Base-by-base conservation (phyloP, 371 early-diverging fungal species). In the Blakeslea trispora region DNA sequence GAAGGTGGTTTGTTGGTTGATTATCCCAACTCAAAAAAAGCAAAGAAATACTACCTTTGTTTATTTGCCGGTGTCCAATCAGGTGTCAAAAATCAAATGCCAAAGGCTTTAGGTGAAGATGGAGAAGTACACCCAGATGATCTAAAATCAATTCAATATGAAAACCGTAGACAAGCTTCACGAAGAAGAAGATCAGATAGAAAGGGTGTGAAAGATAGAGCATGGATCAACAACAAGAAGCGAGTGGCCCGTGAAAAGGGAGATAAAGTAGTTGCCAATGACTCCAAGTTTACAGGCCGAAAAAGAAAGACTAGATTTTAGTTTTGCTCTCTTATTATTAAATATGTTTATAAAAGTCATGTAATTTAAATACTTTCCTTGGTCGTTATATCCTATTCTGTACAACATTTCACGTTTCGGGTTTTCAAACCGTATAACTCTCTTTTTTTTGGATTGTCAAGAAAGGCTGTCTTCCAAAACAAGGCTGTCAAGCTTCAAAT, bases 1-100 rank as follows among this genome's bases (percentile, higher is more conserved):
- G 89, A 91, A 49, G 99, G 99, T 48, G 99, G 99, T 58, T 69
- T 99, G 8, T 90, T 99, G 3, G 88, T 98, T 11, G 99, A 99
- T 71, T 97, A 92, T 66, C 98, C 97, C 41, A 96, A 98, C 73
- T 92, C 92, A 5, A 90, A 95, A 57, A 98, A 95, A 71, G 97
- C 98, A 11, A 93, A 92, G 61, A 99, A 99, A 77, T 94, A 93
- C 63, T 99, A 90, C 66, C 75, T 99, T 31, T 96, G 97, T 68
- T 70, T 99, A 53, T 94, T 96, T 81, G 95, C 96, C 1, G 99
- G 99, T 21, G 87, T 79, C 61, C 82, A 83, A 34, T 64, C 78
- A 13, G 71, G 78, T 22, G 50, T 82, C 44, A 81, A 78, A 60
- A 85, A 86, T 45, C 75, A 77, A 28, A 74, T 96, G 64, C 95